Conservation (phyloP, 139 green algal genomes). For the Tetraselmis striata region DNA sequence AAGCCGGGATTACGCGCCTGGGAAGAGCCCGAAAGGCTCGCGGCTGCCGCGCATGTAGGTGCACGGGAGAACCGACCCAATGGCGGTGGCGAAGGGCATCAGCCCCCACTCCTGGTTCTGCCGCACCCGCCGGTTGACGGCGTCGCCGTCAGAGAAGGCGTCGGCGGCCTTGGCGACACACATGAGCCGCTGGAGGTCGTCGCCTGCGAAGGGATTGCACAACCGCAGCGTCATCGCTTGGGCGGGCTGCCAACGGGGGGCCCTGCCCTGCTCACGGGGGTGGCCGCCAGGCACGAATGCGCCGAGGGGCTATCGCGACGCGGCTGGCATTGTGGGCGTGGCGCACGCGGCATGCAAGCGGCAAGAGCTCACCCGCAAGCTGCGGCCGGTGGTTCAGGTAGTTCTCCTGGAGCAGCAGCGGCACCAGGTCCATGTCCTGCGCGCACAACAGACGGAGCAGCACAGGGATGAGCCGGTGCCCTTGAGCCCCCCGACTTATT, state of each 20-base stretch:
- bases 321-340: too few species aligned
- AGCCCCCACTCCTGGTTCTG: constrained; percentile 65
- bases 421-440: constrained; percentile 89
- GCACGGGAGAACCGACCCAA: constrained; percentile 67
- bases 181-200: constrained; percentile 41
- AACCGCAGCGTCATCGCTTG: too few species aligned
- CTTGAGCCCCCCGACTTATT: too few species aligned
- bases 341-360: too few species aligned
- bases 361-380: constrained; percentile 16
- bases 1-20: too few species aligned
- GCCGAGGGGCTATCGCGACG: too few species aligned
- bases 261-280: too few species aligned
- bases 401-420: constrained; percentile 82
- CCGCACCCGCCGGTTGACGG: constrained; percentile 66
- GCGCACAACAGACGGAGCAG: too few species aligned
- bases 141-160: constrained; percentile 73
- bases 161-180: constrained; percentile 81
- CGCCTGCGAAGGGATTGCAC: constrained; percentile 14
- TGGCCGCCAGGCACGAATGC: too few species aligned
- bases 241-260: too few species aligned
- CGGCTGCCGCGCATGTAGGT: constrained; percentile 67
- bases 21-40: constrained; percentile 55
- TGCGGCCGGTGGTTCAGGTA: constrained; percentile 85
- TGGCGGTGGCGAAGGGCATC: constrained; percentile 50
- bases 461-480: background rate